phyloP scores from a whole-genome alignment of 192 early-diverging fungal genomes.

The Backusella australiensis region DNA sequence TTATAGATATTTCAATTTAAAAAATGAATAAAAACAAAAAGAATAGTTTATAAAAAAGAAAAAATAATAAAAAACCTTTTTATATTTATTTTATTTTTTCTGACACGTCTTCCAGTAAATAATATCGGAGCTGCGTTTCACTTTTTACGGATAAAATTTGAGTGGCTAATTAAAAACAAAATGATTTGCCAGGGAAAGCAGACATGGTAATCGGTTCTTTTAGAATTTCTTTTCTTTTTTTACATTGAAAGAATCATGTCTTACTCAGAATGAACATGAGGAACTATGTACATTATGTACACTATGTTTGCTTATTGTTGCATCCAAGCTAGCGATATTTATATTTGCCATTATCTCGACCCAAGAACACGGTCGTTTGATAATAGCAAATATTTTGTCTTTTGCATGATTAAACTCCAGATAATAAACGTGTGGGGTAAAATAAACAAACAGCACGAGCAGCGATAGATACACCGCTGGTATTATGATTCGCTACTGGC shows the following conservation, averaged over 20 bases:
- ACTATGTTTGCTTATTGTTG: neutral
- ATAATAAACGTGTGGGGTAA: neutral
- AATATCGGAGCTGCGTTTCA: neutral
- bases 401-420: neutral
- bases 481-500: neutral
- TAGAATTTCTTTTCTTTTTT: neutral
- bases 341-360: neutral
- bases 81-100: neutral
- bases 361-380: neutral
- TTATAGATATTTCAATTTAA: neutral
- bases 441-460: neutral
- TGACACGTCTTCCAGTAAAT: neutral
- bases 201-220: neutral
- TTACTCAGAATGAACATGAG: neutral
- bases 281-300: neutral
- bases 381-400: neutral
- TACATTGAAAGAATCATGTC: neutral
- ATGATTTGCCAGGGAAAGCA: neutral
- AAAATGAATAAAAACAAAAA: slow-evolving; percentile 14
- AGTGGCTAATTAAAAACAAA: neutral
- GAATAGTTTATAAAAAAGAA: neutral
- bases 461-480: neutral
- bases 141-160: neutral
- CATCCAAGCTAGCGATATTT: neutral
- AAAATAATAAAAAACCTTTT: neutral